Percentiles rank a stretch among this genome's conserved stretches.
phyloP scores from a whole-genome alignment of 1,139 yeast genomes.

The Pichia sp. region DNA sequence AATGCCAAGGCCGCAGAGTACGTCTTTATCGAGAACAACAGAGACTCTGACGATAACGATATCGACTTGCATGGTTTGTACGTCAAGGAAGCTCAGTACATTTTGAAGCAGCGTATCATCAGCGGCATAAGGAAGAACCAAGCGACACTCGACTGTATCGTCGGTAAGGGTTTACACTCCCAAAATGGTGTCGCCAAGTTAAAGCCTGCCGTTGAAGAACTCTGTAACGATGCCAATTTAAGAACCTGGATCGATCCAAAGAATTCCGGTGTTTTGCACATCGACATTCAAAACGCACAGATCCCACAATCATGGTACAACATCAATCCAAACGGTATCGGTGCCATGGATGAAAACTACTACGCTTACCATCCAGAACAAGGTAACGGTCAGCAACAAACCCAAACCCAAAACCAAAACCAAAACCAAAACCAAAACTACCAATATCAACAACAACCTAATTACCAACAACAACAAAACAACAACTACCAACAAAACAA shows the following conservation, averaged over 20 bases:
- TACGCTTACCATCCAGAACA: constrained; percentile 22
- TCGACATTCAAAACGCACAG: constrained; percentile 54
- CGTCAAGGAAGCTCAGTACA: constrained; percentile 83
- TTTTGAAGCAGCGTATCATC: constrained; percentile 70
- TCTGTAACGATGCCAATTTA: constrained; percentile 67
- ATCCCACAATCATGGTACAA: constrained; percentile 51
- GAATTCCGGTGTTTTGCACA: constrained; percentile 78
- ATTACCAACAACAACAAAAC: constrained; percentile 33
- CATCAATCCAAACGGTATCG: constrained; percentile 30
- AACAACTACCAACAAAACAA: constrained; percentile 18
- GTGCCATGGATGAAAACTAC: constrained; percentile 30
- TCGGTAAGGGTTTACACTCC: constrained; percentile 94
- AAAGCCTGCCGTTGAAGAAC: constrained; percentile 82
- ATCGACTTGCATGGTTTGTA: constrained; percentile 92
- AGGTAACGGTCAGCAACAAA: constrained; percentile 5
- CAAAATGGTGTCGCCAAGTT: constrained; percentile 78
- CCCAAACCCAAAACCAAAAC: constrained; percentile 13
- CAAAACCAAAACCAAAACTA: constrained; percentile 30
- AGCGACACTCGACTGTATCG: constrained; percentile 61
- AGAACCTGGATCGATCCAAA: constrained; percentile 60
- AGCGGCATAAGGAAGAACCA: constrained; percentile 64
- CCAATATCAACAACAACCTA: constrained; percentile 36
- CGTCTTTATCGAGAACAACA: constrained; percentile 85
- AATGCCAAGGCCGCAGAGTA: constrained; percentile 87
- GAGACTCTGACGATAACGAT: constrained; percentile 80